Evolutionary conservation across 257 asterid genomes (phyloP), one percentile per base, ranked within the genome.

Genomic region (Jaltomata sinuosa): DNA sequence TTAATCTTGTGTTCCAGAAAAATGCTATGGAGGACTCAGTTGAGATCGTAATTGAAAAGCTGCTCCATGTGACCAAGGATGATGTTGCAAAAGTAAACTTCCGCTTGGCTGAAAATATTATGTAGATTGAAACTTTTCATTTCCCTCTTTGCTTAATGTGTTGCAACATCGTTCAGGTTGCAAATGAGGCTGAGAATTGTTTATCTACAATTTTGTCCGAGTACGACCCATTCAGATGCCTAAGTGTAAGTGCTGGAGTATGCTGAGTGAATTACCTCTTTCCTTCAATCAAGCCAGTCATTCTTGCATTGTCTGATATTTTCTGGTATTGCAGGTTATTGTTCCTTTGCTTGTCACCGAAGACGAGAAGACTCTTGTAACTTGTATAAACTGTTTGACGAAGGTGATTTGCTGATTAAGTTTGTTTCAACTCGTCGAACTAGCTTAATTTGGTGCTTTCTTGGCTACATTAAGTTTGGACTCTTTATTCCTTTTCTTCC

Each of bases 351-450:
- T 97, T 69, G 98, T 92, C 76, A 94, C 99, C 32, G 99, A 97
- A 90, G 99, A 97, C 85, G 99, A 97, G 89, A 92, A 91, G 93
- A 94, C 96, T 84, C 97, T 97, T 49, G 98, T 97, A 85, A 95
- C 98, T 42, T 95, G 99, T 91, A 92, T 95, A 84, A 97, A 94
- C 90, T 94, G 97, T 89, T 87, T 97, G 91, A 97, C 99, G 55
- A 95, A 95, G 99, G 99, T 95, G 89, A 54, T 25, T 36, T 47
- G 61, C 27, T 49, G 61, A 49, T 27, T 47, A 47, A 47, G 10
- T 49, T 32, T 77, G 45, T 49, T 49, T 27, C 45, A 77, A 49
- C 32, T 77, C 16, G 29, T 18, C 45, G 19, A 29, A 77, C 18
- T 77, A 22, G 61, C 29, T 49, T 49, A 76, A 2, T 49, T 47